Evolutionary conservation across 306 rosid species (phyloP), one percentile per base, ranked within the genome.

Genomic region (Nissolia schottii): DNA sequence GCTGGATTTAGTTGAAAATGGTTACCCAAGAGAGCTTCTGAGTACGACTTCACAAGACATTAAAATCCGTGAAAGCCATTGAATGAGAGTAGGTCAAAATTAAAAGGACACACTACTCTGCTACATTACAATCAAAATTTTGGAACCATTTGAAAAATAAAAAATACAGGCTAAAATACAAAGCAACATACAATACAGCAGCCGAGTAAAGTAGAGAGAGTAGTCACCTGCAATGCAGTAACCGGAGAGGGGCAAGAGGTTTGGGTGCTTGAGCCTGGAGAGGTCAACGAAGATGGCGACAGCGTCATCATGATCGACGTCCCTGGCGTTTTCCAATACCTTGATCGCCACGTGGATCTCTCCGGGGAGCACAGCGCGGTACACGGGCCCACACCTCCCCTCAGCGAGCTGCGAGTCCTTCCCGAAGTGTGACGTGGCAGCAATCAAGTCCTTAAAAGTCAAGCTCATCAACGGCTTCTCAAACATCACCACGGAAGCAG

Each of bases 161-260:
- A 58, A 16, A 24, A 16, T 37, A 14, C n/a, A n/a, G n/a, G n/a
- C n/a, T n/a, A 41, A 7, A 0, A 7, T 0, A 7, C 4, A 48
- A n/a, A n/a, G 16, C 49, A 3, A 31, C 3, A 3, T 31, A 19
- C n/a, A 14, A 65, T 7, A 49, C 23, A 19, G 1, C 29, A 7
- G 2, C 3, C 15, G 27, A 3, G 27, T 7, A 43, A 19, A 6
- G 70, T 2, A 20, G 67, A 2, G 62, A n/a, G n/a, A n/a, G n/a
- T n/a, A n/a, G n/a, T n/a, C 79, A 94, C 99, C 99, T 85, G 96
- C 97, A 56, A 94, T 89, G 80, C 99, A 94, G 73, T 88, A 94
- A 79, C 99, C 99, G 20, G 95, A 91, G 80, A 90, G 89, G 35
- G 99, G 88, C 46, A 94, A 49, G 7, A 94, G 75, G 56, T 94